phyloP scores from a whole-genome alignment of 139 green algal species.

The Chlamydomonas incerta region DNA sequence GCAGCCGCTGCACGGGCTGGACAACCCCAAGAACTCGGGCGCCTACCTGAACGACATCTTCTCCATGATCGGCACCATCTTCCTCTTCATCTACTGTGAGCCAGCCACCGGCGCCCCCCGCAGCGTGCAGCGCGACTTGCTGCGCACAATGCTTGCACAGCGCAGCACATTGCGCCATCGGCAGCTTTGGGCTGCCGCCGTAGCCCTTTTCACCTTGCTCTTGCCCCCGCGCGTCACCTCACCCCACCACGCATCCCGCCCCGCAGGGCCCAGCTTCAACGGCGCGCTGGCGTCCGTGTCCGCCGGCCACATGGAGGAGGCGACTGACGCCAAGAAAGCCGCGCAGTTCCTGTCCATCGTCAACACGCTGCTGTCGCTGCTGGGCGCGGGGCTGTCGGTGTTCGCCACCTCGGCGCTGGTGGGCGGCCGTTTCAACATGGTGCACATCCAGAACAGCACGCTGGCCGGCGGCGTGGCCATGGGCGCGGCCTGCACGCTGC shows the following conservation, averaged over 20 bases:
- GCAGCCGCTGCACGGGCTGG: not conserved
- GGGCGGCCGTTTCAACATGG: conserved; percentile 22
- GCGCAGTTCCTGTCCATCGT: conserved; percentile 62
- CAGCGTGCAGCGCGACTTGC: too few relatives aligned
- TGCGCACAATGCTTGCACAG: too few relatives aligned
- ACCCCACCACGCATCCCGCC: too few relatives aligned
- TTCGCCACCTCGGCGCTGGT: conserved; percentile 56
- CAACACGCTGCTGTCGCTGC: conserved; percentile 72
- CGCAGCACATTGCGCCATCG: too few relatives aligned
- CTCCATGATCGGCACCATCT: conserved; percentile 63
- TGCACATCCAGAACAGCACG: conserved; percentile 67
- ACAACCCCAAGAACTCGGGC: conserved; percentile 49
- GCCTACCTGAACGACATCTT: conserved; percentile 46
- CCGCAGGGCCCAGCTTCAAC: conserved; percentile 77
- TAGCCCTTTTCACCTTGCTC: too few relatives aligned
- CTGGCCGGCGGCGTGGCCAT: conserved; percentile 78
- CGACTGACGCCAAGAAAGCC: conserved; percentile 2
- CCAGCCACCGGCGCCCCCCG: too few relatives aligned
- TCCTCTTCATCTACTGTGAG: conserved; percentile 60
- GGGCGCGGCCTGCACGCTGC: conserved; percentile 62
- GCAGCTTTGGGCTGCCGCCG: too few relatives aligned
- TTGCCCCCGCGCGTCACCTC: too few relatives aligned
- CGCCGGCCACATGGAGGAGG: not conserved
- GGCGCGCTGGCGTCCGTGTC: conserved; percentile 60
- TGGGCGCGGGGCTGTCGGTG: conserved; percentile 57